Percentiles rank a stretch among this genome's conserved stretches.
These are phyloP conservation scores for Pythium phragmitis DNA, from an alignment of 352 stramenopile species.

Conservation along the genomic window DNA sequence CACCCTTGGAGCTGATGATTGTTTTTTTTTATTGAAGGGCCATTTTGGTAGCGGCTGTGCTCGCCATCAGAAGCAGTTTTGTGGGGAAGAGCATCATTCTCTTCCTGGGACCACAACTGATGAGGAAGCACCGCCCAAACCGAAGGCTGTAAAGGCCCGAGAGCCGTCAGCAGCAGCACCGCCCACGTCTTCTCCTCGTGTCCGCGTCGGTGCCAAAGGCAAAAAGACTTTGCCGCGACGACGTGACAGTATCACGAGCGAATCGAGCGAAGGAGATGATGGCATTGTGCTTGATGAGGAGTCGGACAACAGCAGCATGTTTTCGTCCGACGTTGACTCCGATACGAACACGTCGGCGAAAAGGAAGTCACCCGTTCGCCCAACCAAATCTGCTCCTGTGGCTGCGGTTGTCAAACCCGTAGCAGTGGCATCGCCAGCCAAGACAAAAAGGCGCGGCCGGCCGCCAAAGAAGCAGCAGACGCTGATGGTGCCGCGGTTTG, in stretches of 20 bases:
- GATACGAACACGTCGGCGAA: constrained; percentile 5
- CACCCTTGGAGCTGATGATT: not conserved
- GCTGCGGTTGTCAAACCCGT: not conserved
- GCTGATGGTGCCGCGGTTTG: constrained; percentile 22
- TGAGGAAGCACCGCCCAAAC: constrained; percentile 17
- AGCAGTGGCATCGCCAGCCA: constrained; percentile 2
- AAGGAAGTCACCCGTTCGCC: constrained; percentile 7
- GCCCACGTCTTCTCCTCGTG: constrained; percentile 2
- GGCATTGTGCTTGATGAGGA: constrained; percentile 27
- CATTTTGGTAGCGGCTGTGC: constrained; percentile 69
- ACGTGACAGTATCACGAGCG: constrained; percentile 38
- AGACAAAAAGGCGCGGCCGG: constrained; percentile 19
- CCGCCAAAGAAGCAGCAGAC: constrained; percentile 27
- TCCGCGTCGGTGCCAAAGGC: constrained; percentile 5
- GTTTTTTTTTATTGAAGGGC: constrained; percentile 21
- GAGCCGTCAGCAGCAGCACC: not conserved
- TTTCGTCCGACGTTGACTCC: constrained; percentile 25
- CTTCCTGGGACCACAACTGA: constrained; percentile 15
- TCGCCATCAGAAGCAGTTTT: constrained; percentile 57
- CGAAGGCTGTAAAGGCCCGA: constrained; percentile 24
- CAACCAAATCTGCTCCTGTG: not conserved
- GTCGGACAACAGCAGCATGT: constrained; percentile 28
- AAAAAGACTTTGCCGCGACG: constrained; percentile 28
- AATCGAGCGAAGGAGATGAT: constrained; percentile 29
- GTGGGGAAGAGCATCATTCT: constrained; percentile 34